These are phyloP conservation scores for Phytophthora pistaciae DNA, from an alignment of 352 stramenopile genomes.

Conservation along the genomic window DNA sequence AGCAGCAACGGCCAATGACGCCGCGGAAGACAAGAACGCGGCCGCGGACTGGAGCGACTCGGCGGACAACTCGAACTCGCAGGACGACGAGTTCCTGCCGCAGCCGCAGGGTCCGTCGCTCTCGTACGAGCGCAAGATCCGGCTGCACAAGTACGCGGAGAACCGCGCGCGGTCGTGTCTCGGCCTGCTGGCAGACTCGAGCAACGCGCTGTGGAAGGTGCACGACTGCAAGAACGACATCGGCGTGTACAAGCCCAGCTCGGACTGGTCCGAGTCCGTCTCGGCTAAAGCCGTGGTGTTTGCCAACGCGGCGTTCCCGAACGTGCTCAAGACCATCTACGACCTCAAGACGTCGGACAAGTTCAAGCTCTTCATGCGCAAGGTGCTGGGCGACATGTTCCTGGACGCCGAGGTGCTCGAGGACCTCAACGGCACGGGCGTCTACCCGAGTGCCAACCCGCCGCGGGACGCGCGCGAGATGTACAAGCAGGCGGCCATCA, in stretches of 20 bases:
- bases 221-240: slow-evolving; percentile 86
- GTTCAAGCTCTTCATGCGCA: slow-evolving; percentile 87
- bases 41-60: slow-evolving; percentile 72
- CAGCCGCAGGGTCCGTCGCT: slow-evolving; percentile 77
- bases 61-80: slow-evolving; percentile 65
- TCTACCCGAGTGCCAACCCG: slow-evolving; percentile 81
- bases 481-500: slow-evolving; percentile 90
- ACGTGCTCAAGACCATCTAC: slow-evolving; percentile 88
- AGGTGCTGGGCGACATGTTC: slow-evolving; percentile 83
- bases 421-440: slow-evolving; percentile 80
- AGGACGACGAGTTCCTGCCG: slow-evolving; percentile 62
- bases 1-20: slow-evolving; percentile 4
- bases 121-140: slow-evolving; percentile 87
- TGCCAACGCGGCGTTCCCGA: slow-evolving; percentile 79
- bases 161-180: slow-evolving; percentile 86
- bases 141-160: slow-evolving; percentile 86
- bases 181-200: slow-evolving; percentile 73
- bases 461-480: slow-evolving; percentile 72
- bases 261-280: slow-evolving; percentile 89
- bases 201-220: slow-evolving; percentile 85
- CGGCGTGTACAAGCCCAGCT: slow-evolving; percentile 84
- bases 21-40: slow-evolving; percentile 6
- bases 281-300: slow-evolving; percentile 85
- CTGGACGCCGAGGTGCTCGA: slow-evolving; percentile 88
- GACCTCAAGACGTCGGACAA: slow-evolving; percentile 87